These are phyloP conservation scores for Ustilago hordei DNA, from an alignment of 1,284 basidiomycete genomes.

Conservation along the genomic window DNA sequence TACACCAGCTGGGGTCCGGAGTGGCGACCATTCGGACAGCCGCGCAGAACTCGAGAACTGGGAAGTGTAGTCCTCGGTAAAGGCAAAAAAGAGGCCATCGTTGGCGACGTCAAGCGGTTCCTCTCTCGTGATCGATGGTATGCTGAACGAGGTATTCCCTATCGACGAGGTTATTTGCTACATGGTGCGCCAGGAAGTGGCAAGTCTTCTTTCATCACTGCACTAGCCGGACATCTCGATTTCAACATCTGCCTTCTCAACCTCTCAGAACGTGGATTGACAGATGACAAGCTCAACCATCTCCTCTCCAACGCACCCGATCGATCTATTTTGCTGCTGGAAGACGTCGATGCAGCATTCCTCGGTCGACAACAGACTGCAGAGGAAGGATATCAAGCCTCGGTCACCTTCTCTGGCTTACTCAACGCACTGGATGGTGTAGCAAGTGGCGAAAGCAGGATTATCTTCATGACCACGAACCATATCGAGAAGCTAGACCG, in stretches of 20 bases:
- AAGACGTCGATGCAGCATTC: slow-evolving; percentile 99
- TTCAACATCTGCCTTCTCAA: slow-evolving; percentile 96
- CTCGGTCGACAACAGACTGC: slow-evolving; percentile 68
- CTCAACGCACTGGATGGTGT: slow-evolving; percentile 98
- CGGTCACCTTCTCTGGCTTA: slow-evolving; percentile 96
- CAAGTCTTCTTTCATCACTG: slow-evolving; percentile 98
- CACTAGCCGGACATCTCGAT: slow-evolving; percentile 87
- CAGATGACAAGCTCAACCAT: slow-evolving; percentile 96
- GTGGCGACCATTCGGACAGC: slow-evolving; percentile 95
- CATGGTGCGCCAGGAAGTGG: slow-evolving; percentile 97
- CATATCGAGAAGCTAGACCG: slow-evolving; percentile 80
- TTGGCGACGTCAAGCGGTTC: slow-evolving; percentile 84
- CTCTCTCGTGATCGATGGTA: slow-evolving; percentile 91
- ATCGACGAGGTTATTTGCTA: slow-evolving; percentile 92
- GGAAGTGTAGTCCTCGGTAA: slow-evolving; percentile 89
- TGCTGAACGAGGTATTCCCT: slow-evolving; percentile 95
- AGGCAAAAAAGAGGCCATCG: slow-evolving; percentile 83
- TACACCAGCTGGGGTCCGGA: slow-evolving; percentile 96
- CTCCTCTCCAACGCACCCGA: slow-evolving; percentile 93
- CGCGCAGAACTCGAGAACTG: slow-evolving; percentile 85
- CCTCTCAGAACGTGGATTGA: slow-evolving; percentile 93
- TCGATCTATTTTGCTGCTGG: slow-evolving; percentile 89
- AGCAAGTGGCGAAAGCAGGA: slow-evolving; percentile 89
- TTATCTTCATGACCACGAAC: slow-evolving; percentile 99
- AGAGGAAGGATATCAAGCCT: slow-evolving; percentile 70